Percentiles rank a stretch among this genome's conserved stretches.
Conservation (phyloP, 192 early-diverging fungal species). For the Thoreauomyces humboldtii region DNA sequence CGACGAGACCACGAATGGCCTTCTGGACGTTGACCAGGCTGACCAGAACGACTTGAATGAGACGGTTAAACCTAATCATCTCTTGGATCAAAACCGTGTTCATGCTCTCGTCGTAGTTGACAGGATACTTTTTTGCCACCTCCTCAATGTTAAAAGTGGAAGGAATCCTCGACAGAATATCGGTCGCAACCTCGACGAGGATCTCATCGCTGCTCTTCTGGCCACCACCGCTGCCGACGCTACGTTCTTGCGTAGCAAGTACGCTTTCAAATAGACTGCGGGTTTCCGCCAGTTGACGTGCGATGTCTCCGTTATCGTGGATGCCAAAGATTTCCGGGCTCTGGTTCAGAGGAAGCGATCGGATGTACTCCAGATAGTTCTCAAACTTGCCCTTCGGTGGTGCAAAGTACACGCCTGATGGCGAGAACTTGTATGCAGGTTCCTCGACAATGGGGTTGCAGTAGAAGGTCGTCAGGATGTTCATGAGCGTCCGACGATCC, state of each 20-base stretch:
- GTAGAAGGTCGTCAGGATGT: conserved; percentile 57
- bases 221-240: conserved; percentile 28
- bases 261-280: conserved; percentile 55
- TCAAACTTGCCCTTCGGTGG: conserved; percentile 54
- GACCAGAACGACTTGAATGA: conserved; percentile 54
- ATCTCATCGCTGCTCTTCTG: conserved; percentile 59
- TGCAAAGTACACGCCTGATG: conserved; percentile 54
- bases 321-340: conserved; percentile 68
- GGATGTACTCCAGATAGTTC: conserved; percentile 58
- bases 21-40: conserved; percentile 63
- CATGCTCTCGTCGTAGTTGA: conserved; percentile 63
- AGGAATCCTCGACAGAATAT: conserved; percentile 52
- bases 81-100: conserved; percentile 68
- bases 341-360: conserved; percentile 55
- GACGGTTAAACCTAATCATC: conserved; percentile 63
- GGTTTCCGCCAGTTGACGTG: conserved; percentile 59
- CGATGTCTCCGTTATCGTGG: conserved; percentile 69
- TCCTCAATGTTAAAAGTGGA: conserved; percentile 49
- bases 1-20: conserved; percentile 60
- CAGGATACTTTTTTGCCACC: conserved; percentile 50
- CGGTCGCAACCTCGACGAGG: conserved; percentile 55
- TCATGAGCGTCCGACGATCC: conserved; percentile 61
- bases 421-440: conserved; percentile 50
- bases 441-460: conserved; percentile 52
- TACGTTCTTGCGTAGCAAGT: conserved; percentile 52